Percentiles rank a stretch among this genome's conserved stretches.
phyloP scores from a whole-genome alignment of 345 rosid genomes.

The Pistacia atlantica region DNA sequence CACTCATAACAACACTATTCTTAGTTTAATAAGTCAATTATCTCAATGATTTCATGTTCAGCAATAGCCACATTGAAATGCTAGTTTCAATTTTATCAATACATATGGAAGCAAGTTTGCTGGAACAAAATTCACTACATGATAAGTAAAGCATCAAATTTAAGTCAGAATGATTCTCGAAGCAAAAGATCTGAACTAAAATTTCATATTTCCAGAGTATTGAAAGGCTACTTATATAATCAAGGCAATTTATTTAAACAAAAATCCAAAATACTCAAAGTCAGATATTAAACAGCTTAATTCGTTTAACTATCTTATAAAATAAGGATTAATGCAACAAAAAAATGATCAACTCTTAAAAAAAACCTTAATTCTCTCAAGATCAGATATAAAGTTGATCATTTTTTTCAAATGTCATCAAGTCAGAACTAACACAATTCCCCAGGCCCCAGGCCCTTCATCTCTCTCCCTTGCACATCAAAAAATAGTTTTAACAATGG shows the following conservation, averaged over 20 bases:
- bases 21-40: background rate
- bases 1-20: background rate
- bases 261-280: background rate
- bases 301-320: background rate
- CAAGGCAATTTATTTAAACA: background rate
- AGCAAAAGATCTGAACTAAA: background rate
- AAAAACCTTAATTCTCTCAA: no score
- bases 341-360: background rate
- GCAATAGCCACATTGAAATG: no score
- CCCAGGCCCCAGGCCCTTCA: background rate
- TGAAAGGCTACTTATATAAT: background rate
- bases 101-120: no score
- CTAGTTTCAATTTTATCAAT: no score
- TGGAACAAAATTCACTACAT: background rate
- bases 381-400: no score
- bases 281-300: background rate
- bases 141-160: background rate
- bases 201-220: no score
- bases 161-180: no score
- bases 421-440: background rate
- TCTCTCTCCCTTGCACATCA: background rate
- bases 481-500: background rate
- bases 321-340: no score
- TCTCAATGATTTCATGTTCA: background rate
- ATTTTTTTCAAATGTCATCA: background rate